Percentiles rank a stretch among this genome's conserved stretches.
phyloP scores from a whole-genome alignment of 768 basidiomycete genomes.

The Mycena floridula region DNA sequence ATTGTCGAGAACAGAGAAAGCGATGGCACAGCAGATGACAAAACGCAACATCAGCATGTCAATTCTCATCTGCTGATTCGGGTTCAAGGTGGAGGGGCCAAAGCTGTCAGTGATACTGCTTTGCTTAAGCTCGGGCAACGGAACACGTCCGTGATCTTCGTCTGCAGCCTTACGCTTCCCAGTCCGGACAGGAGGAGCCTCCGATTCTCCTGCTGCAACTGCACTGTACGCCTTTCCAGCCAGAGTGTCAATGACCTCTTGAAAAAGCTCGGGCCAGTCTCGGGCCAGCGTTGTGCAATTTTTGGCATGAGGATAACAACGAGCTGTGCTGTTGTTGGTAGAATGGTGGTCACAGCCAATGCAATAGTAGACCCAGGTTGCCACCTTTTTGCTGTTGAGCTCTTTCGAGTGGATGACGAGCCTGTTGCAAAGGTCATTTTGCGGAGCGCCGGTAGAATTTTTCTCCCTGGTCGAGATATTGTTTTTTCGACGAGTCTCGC shows the following conservation, averaged over 20 bases:
- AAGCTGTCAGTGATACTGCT: background rate
- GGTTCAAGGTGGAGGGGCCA: background rate
- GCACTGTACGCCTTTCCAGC: background rate
- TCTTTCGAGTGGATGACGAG: background rate
- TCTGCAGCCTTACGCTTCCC: background rate
- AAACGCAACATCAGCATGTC: slow-evolving; percentile 2
- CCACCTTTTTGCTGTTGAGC: background rate
- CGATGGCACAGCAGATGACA: slow-evolving; percentile 8
- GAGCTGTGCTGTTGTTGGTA: background rate
- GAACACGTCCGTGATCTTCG: background rate
- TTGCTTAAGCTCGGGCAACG: slow-evolving; percentile 1
- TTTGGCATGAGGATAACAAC: background rate
- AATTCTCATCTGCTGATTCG: slow-evolving; percentile 2
- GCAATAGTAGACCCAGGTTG: background rate
- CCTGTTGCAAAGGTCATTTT: background rate
- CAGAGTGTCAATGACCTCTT: background rate
- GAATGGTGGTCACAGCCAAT: background rate
- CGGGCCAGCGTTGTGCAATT: background rate
- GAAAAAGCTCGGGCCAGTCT: background rate
- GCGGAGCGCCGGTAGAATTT: background rate
- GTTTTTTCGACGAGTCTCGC: no score
- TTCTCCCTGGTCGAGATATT: no score
- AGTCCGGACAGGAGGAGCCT: background rate
- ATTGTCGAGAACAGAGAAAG: slow-evolving; percentile 5
- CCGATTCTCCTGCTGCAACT: background rate